These are phyloP conservation scores for Fusarium subtropicale DNA, from an alignment of 2,329 filamentous ascomycete genomes.

Conservation along the genomic window DNA sequence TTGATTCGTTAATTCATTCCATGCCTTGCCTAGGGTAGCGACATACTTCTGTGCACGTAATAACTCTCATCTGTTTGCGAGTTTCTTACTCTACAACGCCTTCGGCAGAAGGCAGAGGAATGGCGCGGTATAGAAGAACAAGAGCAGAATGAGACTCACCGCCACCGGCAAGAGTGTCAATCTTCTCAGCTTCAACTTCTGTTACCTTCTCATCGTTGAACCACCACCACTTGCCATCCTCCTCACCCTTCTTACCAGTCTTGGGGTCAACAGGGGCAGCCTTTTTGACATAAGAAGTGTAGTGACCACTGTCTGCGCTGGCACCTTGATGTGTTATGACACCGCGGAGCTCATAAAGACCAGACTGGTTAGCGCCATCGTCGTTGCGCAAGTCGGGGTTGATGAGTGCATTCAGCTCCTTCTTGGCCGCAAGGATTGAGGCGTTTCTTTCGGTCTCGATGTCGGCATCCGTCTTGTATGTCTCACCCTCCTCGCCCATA, in stretches of 20 bases:
- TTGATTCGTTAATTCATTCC: conserved; percentile 28
- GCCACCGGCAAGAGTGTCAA: conserved; percentile 88
- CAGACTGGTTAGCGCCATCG: conserved; percentile 89
- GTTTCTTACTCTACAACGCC: conserved; percentile 50
- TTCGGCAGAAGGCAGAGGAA: conserved; percentile 72
- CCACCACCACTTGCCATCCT: conserved; percentile 99
- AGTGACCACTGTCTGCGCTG: conserved; percentile 96
- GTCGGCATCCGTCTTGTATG: conserved; percentile 93
- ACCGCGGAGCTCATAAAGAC: conserved; percentile 92
- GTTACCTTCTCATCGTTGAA: conserved; percentile 99
- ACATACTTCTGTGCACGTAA: background rate
- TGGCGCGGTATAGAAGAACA: conserved; percentile 81
- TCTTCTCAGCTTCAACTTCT: conserved; percentile 91
- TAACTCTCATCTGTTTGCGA: background rate
- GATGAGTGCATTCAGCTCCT: conserved; percentile 84
- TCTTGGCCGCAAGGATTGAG: conserved; percentile 82
- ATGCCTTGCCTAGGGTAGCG: background rate
- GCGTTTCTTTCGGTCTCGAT: conserved; percentile 86
- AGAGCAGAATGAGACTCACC: conserved; percentile 88
- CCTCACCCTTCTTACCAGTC: conserved; percentile 80
- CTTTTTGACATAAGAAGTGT: conserved; percentile 98
- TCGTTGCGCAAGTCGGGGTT: conserved; percentile 80
- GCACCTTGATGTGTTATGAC: conserved; percentile 97
- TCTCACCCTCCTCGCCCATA: conserved; percentile 69
- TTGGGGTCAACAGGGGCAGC: conserved; percentile 76